Percentiles rank a stretch among this genome's conserved stretches.
Evolutionary conservation across 2,329 filamentous ascomycete species (phyloP).

Genomic region (Colletotrichum noveboracense): DNA sequence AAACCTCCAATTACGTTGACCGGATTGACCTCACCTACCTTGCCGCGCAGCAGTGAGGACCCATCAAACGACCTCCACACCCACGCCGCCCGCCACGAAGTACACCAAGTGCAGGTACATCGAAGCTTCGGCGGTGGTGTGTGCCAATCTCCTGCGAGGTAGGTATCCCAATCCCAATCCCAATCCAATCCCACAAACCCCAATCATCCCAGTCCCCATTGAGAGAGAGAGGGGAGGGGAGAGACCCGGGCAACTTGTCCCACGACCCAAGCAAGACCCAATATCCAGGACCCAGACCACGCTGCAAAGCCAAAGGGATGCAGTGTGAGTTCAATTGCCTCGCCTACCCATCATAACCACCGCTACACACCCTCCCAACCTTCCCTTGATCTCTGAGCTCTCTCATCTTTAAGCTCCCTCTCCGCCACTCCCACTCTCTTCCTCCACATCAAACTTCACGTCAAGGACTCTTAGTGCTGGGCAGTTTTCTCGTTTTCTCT

Average conservation of each 20-base stretch:
- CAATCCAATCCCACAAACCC: slow-evolving; percentile 3
- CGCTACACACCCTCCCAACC: neutral
- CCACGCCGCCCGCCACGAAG: slow-evolving; percentile 14
- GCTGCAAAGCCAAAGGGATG: slow-evolving; percentile 18
- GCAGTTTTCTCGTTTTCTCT: slow-evolving; percentile 22
- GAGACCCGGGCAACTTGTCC: slow-evolving; percentile 9
- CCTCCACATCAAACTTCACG: slow-evolving; percentile 3
- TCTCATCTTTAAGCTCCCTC: slow-evolving; percentile 20
- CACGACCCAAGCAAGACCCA: slow-evolving; percentile 9
- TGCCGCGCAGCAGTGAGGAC: slow-evolving; percentile 11
- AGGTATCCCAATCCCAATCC: neutral
- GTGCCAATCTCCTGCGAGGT: neutral
- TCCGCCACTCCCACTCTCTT: slow-evolving; percentile 9
- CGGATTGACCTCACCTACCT: slow-evolving; percentile 19
- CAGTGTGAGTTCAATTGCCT: slow-evolving; percentile 12
- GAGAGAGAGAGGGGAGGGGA: neutral
- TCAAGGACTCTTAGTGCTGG: slow-evolving; percentile 13
- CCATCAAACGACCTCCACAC: slow-evolving; percentile 17
- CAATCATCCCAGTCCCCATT: slow-evolving; percentile 16
- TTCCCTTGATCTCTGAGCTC: slow-evolving; percentile 15
- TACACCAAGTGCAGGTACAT: neutral
- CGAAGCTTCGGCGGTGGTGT: neutral
- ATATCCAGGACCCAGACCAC: slow-evolving; percentile 14
- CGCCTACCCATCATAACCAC: slow-evolving; percentile 17
- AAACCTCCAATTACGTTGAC: slow-evolving; percentile 17